These are phyloP conservation scores for Dendrocalamus sinicus DNA, from an alignment of 176 grass and related monocot genomes.

Conservation along the genomic window DNA sequence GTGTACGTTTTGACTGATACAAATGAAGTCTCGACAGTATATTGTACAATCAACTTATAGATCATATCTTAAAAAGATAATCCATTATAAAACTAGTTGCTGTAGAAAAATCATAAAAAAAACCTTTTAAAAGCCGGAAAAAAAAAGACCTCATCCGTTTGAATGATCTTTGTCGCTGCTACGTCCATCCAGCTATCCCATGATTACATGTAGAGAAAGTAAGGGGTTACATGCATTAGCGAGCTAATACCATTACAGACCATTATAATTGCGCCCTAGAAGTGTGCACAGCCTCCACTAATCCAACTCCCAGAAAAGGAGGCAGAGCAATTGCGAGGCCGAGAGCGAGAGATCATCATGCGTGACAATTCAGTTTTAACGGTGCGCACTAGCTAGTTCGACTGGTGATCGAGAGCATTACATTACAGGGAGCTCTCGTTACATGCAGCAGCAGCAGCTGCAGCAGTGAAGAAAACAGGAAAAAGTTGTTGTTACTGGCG, in stretches of 20 bases:
- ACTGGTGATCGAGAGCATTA: background rate
- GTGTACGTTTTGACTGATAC: no score
- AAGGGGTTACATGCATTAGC: slow-evolving; percentile 11
- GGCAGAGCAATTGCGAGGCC: background rate
- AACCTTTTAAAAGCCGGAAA: no score
- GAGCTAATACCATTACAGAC: slow-evolving; percentile 19
- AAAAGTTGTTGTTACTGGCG: background rate
- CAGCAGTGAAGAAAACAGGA: background rate
- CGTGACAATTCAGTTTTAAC: slow-evolving; percentile 78
- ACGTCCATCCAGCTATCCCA: slow-evolving; percentile 20
- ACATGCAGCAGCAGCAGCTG: background rate
- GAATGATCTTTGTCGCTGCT: background rate
- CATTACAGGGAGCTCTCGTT: background rate
- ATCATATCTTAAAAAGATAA: no score
- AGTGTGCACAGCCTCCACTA: slow-evolving; percentile 50
- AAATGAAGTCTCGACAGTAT: no score
- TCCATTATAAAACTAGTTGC: no score
- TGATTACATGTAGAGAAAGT: slow-evolving; percentile 33
- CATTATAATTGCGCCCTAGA: slow-evolving; percentile 50
- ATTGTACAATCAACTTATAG: no score
- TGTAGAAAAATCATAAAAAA: no score
- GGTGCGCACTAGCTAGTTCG: slow-evolving; percentile 46
- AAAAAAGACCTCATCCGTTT: no score
- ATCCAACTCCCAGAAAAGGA: slow-evolving; percentile 8
- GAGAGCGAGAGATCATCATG: slow-evolving; percentile 46